Evolutionary conservation across 192 early-diverging fungal species (phyloP).

Genomic region (Anaeromyces robustus): DNA sequence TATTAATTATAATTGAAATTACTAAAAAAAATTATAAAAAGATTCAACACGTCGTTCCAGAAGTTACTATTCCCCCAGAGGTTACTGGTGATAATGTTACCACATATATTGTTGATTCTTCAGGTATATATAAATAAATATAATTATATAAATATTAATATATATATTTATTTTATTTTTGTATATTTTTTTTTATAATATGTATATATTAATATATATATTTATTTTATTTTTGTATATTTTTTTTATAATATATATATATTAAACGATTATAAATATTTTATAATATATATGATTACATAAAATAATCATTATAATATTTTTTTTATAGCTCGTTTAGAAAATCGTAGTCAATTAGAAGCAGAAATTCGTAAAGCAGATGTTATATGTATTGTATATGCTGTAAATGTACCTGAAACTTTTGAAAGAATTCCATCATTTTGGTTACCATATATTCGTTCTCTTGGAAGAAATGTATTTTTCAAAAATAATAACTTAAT

Average conservation of each 20-base stretch:
- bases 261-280: too few species aligned
- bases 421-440: slow-evolving; percentile 69
- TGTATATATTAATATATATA: neutral
- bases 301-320: too few species aligned
- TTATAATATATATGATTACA: too few species aligned
- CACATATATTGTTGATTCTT: slow-evolving; percentile 95
- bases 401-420: slow-evolving; percentile 67
- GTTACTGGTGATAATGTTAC: slow-evolving; percentile 92
- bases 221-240: neutral
- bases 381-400: slow-evolving; percentile 96
- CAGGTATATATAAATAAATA: slow-evolving; percentile 28
- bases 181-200: too few species aligned
- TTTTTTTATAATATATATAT: too few species aligned
- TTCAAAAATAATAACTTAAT: neutral
- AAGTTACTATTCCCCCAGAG: slow-evolving; percentile 99
- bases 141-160: neutral
- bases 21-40: too few species aligned
- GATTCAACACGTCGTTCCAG: slow-evolving; percentile 96
- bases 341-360: slow-evolving; percentile 77
- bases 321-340: slow-evolving; percentile 45
- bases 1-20: too few species aligned
- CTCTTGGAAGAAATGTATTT: slow-evolving; percentile 76
- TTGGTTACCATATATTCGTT: slow-evolving; percentile 89
- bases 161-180: neutral
- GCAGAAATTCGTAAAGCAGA: slow-evolving; percentile 91